Evolutionary conservation across 805 yeast species (phyloP), one percentile per base, ranked within the genome.

Genomic region (Spathaspora girioi): DNA sequence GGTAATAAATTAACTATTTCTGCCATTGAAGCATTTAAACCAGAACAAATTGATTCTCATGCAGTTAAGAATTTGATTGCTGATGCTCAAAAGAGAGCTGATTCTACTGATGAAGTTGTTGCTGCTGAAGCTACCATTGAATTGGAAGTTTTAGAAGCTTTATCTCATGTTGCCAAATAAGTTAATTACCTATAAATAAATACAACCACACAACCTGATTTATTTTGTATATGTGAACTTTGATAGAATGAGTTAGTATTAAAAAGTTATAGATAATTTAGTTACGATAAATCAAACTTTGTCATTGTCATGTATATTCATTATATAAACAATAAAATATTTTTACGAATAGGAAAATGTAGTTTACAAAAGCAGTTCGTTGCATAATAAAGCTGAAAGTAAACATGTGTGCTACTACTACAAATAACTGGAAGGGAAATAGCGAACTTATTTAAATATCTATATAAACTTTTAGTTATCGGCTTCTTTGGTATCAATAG

Each of bases 71-170:
- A 83, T 54, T 84, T 89, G 70, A 80, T 91, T 66, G 82, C 93
- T 54, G 97, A 93, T 72, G 98, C 99, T 55, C 96, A 89, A 77
- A 91, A 90, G 84, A 89, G 91, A 73, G 83, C 85, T 43, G 65
- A 86, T 54, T 86, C 96, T 54, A 74, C 93, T 47, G 97, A 89
- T 63, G 97, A 89, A 77, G 82, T 80, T 53, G 88, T 83, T 59
- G 94, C 96, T 62, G 96, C 97, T 59, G 96, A 89, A 78, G 98
- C 98, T 65, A 84, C 86, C 71, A 89, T 94, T 68, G 94, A 93
- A 81, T 80, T 93, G 68, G 97, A 94, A 78, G 97, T 94, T 52
- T 84, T 94, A 70, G 97, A 93, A 83, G 94, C 97, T 64, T 80
- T 93, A 70, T 87, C 88, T 71, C 82, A 86, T 62, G 84, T 86